These are phyloP conservation scores for Limtongia smithiae DNA, from an alignment of 805 yeast species.

Conservation along the genomic window DNA sequence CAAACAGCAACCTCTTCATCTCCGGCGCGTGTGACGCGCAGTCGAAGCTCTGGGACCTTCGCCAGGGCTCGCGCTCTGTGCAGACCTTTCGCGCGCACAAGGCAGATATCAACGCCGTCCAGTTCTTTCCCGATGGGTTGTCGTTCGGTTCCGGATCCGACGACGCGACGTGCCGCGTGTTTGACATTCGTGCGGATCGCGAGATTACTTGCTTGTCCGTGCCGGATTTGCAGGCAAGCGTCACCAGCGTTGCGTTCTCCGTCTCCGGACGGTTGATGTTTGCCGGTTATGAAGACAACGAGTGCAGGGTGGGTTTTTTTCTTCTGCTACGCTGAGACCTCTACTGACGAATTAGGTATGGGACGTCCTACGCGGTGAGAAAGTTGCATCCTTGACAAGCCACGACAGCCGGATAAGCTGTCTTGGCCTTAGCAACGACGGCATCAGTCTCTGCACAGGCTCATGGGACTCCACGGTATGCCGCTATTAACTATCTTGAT, in stretches of 20 bases:
- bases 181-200: slow-evolving; percentile 75
- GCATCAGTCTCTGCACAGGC: slow-evolving; percentile 70
- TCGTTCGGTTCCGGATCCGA: slow-evolving; percentile 75
- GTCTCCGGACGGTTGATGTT: slow-evolving; percentile 70
- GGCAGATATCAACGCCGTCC: slow-evolving; percentile 60
- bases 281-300: slow-evolving; percentile 70
- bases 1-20: slow-evolving; percentile 52
- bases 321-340: background rate
- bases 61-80: slow-evolving; percentile 45
- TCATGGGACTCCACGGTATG: slow-evolving; percentile 67
- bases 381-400: slow-evolving; percentile 64
- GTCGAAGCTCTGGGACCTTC: slow-evolving; percentile 73
- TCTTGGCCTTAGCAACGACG: slow-evolving; percentile 67
- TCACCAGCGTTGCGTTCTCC: slow-evolving; percentile 69
- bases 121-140: slow-evolving; percentile 66
- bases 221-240: slow-evolving; percentile 38
- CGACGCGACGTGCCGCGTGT: slow-evolving; percentile 66
- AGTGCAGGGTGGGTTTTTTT: slow-evolving; percentile 42
- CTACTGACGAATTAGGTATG: slow-evolving; percentile 46
- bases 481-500: background rate
- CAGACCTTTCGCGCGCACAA: slow-evolving; percentile 49
- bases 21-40: slow-evolving; percentile 73
- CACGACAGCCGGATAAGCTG: slow-evolving; percentile 61
- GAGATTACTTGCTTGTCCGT: slow-evolving; percentile 49
- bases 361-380: slow-evolving; percentile 66